Percentiles rank a stretch among this genome's conserved stretches.
phyloP scores from a whole-genome alignment of 805 yeast genomes.

The Scheffersomyces stipitis region DNA sequence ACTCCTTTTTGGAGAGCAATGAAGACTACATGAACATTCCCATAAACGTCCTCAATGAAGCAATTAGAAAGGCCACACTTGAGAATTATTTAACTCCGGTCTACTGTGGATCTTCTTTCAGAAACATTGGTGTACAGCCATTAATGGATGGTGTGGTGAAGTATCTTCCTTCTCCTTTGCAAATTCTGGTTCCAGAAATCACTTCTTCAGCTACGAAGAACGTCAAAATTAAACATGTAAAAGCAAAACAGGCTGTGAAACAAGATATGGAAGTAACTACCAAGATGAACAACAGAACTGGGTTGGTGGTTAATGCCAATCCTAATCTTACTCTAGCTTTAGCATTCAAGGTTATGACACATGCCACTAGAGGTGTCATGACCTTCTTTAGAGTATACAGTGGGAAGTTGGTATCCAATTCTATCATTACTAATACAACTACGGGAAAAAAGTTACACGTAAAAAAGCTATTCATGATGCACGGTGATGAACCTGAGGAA shows the following conservation, averaged over 20 bases:
- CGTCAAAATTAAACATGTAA: conserved; percentile 15
- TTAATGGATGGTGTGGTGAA: conserved; percentile 77
- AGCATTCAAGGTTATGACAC: conserved; percentile 90
- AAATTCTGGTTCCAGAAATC: conserved; percentile 58
- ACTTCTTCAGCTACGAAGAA: conserved; percentile 17
- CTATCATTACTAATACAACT: conserved; percentile 65
- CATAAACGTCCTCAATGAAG: conserved; percentile 47
- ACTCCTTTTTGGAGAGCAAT: conserved; percentile 66
- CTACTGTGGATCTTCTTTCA: conserved; percentile 89
- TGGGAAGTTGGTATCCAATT: conserved; percentile 66
- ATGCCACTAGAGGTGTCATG: conserved; percentile 79
- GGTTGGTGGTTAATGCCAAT: conserved; percentile 54
- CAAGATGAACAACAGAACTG: conserved; percentile 39
- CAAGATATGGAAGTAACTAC: conserved; percentile 26
- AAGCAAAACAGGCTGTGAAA: conserved; percentile 14
- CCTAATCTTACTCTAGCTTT: conserved; percentile 70
- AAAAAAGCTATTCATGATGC: conserved; percentile 74
- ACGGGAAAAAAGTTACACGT: conserved; percentile 66
- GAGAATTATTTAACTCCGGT: conserved; percentile 67
- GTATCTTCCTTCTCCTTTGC: conserved; percentile 81
- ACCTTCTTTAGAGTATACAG: conserved; percentile 86
- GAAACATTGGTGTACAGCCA: conserved; percentile 94
- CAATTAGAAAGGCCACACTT: conserved; percentile 66
- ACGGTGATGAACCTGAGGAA: conserved; percentile 82
- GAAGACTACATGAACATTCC: conserved; percentile 75